Percentiles rank a stretch among this genome's conserved stretches.
phyloP scores from a whole-genome alignment of 2,329 filamentous ascomycete genomes.

The Cryphonectria nitschkei region DNA sequence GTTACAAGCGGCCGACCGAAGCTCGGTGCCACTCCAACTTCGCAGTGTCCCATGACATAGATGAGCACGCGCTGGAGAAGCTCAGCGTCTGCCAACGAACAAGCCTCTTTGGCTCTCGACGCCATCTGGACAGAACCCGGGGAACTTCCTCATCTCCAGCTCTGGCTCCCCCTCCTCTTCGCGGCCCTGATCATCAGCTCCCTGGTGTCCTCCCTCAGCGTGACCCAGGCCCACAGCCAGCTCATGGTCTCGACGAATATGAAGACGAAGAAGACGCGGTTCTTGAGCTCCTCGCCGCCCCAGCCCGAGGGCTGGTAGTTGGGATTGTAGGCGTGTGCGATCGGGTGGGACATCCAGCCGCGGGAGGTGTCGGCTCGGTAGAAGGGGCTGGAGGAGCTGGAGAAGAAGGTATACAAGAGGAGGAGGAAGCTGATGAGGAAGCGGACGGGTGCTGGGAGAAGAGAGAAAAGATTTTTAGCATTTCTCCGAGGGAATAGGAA shows the following conservation, averaged over 20 bases:
- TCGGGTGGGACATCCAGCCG: slow-evolving; percentile 42
- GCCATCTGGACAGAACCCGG: neutral
- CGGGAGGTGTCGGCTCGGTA: slow-evolving; percentile 44
- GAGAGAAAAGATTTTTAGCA: slow-evolving; percentile 29
- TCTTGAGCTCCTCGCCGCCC: slow-evolving; percentile 74
- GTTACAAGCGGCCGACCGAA: neutral
- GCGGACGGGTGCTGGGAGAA: slow-evolving; percentile 60
- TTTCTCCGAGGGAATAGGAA: neutral
- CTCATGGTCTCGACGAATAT: slow-evolving; percentile 80
- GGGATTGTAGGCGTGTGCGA: slow-evolving; percentile 39
- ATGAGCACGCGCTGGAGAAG: neutral
- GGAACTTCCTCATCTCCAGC: neutral
- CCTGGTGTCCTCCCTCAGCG: slow-evolving; percentile 66
- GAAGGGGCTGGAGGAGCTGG: slow-evolving; percentile 55
- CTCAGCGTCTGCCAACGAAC: neutral
- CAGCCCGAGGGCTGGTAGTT: slow-evolving; percentile 45
- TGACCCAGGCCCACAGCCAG: slow-evolving; percentile 87
- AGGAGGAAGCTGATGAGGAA: slow-evolving; percentile 64
- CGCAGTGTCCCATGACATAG: neutral
- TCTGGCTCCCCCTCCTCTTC: slow-evolving; percentile 35
- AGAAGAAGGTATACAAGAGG: slow-evolving; percentile 67
- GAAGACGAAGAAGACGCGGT: slow-evolving; percentile 82
- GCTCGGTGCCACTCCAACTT: neutral
- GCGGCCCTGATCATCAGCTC: slow-evolving; percentile 46
- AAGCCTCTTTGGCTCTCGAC: neutral